These are phyloP conservation scores for Colletotrichum australisinense DNA, from an alignment of 2,329 filamentous ascomycete species.

Conservation along the genomic window DNA sequence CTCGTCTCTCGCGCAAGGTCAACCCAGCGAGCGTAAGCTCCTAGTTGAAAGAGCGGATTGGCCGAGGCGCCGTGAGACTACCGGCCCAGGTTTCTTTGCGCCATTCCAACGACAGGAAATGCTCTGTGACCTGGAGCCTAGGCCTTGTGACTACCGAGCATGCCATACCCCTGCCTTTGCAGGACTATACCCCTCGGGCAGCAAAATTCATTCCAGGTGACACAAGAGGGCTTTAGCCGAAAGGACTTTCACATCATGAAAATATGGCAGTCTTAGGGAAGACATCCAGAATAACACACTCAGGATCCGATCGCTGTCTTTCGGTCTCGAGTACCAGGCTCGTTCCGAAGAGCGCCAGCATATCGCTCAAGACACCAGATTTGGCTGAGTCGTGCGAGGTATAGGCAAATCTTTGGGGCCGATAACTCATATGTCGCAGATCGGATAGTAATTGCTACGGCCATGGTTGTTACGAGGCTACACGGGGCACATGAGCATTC, in stretches of 20 bases:
- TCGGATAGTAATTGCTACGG: not conserved
- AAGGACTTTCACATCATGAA: not conserved
- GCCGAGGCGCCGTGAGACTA: not conserved
- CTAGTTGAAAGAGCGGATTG: not conserved
- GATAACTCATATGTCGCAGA: not conserved
- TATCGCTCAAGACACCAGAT: not conserved
- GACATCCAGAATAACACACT: not conserved
- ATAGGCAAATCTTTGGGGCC: not conserved
- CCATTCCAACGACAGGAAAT: not conserved
- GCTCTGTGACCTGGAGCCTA: not conserved
- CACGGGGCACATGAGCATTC: slow-evolving; percentile 15
- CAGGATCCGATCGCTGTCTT: not conserved
- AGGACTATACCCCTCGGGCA: not conserved
- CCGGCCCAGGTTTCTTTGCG: not conserved
- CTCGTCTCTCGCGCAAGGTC: not conserved
- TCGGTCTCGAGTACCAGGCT: not conserved
- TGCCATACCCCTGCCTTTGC: not conserved
- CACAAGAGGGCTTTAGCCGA: slow-evolving; percentile 26
- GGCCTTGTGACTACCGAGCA: not conserved
- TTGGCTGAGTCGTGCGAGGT: not conserved
- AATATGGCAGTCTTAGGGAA: slow-evolving; percentile 4
- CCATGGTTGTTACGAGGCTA: not conserved
- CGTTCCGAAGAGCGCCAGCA: not conserved
- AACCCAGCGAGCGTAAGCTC: not conserved
- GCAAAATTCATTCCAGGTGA: not conserved